phyloP scores from a whole-genome alignment of 2,329 filamentous ascomycete species.

The Diaporthe aspalathi region DNA sequence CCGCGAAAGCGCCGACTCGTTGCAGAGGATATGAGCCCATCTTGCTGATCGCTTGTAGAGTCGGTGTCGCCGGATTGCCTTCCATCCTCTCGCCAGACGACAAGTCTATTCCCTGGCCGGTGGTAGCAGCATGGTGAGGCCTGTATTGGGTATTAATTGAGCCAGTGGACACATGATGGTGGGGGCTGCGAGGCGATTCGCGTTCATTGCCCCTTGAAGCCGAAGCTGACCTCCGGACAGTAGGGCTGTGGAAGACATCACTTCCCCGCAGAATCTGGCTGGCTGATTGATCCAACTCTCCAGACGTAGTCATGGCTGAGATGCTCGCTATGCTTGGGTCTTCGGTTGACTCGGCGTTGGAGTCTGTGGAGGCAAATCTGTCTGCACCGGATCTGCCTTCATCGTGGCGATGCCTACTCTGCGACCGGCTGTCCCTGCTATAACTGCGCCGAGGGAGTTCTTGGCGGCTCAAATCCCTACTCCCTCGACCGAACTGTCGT shows the following conservation, averaged over 20 bases:
- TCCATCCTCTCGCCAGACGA: conserved; percentile 43
- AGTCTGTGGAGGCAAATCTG: conserved; percentile 76
- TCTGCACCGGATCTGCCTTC: conserved; percentile 61
- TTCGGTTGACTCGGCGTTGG: conserved; percentile 78
- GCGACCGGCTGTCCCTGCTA: conserved; percentile 67
- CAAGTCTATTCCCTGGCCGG: conserved; percentile 51
- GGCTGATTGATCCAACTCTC: conserved; percentile 81
- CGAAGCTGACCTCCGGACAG: conserved; percentile 66
- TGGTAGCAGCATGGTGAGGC: conserved; percentile 52
- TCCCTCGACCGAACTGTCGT: conserved; percentile 60
- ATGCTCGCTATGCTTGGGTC: conserved; percentile 70
- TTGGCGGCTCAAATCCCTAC: conserved; percentile 62
- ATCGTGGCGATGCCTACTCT: conserved; percentile 59
- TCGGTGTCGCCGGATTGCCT: conserved; percentile 53
- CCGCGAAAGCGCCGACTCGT: conserved; percentile 83
- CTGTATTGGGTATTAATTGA: conserved; percentile 30
- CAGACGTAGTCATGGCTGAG: conserved; percentile 76
- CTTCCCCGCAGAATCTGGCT: conserved; percentile 91
- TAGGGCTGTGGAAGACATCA: conserved; percentile 87
- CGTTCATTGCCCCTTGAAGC: conserved; percentile 46
- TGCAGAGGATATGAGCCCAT: conserved; percentile 83
- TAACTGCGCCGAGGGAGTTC: conserved; percentile 68
- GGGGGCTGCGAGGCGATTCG: conserved; percentile 32
- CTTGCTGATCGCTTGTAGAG: conserved; percentile 64
- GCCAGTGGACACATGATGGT: conserved; percentile 5